These are phyloP conservation scores for Trichoderma guizhouense DNA, from an alignment of 2,329 filamentous ascomycete genomes.

Conservation along the genomic window DNA sequence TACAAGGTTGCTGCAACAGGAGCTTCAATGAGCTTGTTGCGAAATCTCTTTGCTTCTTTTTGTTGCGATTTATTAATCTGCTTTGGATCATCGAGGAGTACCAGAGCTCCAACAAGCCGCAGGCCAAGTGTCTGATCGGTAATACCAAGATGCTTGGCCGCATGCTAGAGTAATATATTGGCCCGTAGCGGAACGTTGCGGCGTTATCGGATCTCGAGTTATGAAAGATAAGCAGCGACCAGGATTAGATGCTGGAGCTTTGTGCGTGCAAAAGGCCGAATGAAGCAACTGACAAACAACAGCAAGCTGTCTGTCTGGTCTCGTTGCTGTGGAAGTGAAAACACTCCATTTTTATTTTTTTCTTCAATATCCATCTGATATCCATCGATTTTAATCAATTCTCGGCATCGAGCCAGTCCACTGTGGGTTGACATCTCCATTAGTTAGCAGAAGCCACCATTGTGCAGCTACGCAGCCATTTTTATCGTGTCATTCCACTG, in stretches of 20 bases:
- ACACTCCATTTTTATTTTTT: background rate
- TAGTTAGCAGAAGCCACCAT: background rate
- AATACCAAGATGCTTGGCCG: background rate
- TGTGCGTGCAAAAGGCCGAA: background rate
- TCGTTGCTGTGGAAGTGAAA: background rate
- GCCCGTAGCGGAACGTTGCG: background rate
- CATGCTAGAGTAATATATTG: background rate
- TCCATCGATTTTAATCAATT: background rate
- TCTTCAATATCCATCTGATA: background rate
- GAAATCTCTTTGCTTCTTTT: background rate
- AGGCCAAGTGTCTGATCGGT: background rate
- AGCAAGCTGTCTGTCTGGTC: background rate
- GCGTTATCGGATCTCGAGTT: slow-evolving; percentile 6
- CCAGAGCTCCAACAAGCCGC: background rate
- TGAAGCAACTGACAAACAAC: background rate
- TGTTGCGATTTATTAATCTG: background rate
- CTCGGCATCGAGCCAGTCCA: background rate
- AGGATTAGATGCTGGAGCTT: background rate
- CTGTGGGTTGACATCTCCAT: background rate
- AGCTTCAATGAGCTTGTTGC: background rate
- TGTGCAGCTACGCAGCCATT: background rate
- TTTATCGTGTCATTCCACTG: slow-evolving; percentile 10
- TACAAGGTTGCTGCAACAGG: background rate
- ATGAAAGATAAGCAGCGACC: background rate
- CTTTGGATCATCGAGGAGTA: background rate